Percentiles rank a stretch among this genome's conserved stretches.
Conservation (phyloP, 2,329 filamentous ascomycete species). For the Phaeophleospora eucalypticola region DNA sequence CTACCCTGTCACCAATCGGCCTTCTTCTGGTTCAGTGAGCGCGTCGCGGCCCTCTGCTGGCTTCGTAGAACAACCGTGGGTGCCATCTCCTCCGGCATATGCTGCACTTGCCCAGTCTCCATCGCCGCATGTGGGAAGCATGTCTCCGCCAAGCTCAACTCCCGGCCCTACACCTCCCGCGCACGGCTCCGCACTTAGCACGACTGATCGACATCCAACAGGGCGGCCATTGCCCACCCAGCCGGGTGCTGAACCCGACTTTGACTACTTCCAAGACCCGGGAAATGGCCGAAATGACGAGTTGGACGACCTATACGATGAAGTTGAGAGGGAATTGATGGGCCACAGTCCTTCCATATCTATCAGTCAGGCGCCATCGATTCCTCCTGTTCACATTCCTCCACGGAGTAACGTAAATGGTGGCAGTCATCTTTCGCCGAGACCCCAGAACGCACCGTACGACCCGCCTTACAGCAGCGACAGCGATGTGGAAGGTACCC, state of each 20-base stretch:
- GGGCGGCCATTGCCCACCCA: conserved; percentile 57
- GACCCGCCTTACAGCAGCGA: conserved; percentile 59
- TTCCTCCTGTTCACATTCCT: conserved; percentile 21
- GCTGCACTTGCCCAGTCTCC: conserved; percentile 22
- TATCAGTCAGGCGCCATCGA: conserved; percentile 32
- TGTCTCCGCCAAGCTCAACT: conserved; percentile 40
- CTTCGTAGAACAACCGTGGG: conserved; percentile 11
- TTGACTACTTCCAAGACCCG: conserved; percentile 35
- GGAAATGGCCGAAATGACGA: conserved; percentile 10
- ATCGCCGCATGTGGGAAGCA: conserved; percentile 21
- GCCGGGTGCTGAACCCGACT: conserved; percentile 39
- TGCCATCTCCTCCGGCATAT: conserved; percentile 30
- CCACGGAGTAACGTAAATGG: conserved; percentile 17
- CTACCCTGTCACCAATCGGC: conserved; percentile 21
- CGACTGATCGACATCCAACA: conserved; percentile 54
- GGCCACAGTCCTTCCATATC: conserved; percentile 37
- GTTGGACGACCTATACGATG: conserved; percentile 52
- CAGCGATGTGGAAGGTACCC: conserved; percentile 82
- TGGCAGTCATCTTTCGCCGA: conserved; percentile 47
- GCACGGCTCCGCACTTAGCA: conserved; percentile 41
- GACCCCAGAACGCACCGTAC: conserved; percentile 43
- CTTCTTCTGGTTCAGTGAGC: conserved; percentile 20
- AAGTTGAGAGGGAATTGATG: conserved; percentile 53
- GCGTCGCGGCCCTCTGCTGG: conserved; percentile 5
- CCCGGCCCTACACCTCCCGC: conserved; percentile 50